A percentile compares a stretch with the other conserved stretches of the same genome.
These are phyloP conservation scores for Clonostachys byssicola DNA, from an alignment of 2,329 filamentous ascomycete species.

Conservation along the genomic window DNA sequence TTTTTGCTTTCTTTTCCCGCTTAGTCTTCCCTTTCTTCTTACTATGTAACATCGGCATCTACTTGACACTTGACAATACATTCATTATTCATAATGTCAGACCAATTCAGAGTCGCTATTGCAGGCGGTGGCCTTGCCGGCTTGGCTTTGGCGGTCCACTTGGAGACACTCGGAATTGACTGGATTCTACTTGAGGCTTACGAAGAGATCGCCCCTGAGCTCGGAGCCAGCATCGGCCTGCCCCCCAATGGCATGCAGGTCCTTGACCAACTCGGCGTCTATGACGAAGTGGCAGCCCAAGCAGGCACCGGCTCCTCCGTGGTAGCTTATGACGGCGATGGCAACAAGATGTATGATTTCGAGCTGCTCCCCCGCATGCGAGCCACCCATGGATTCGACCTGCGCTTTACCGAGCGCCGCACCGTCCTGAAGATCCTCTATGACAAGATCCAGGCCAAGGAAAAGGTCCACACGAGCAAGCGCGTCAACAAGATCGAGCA, in stretches of 20 bases:
- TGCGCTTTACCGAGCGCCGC: slow-evolving; percentile 26
- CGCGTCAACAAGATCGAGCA: slow-evolving; percentile 7
- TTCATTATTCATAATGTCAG: neutral
- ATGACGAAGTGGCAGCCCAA: neutral
- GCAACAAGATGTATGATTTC: neutral
- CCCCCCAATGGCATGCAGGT: slow-evolving; percentile 35
- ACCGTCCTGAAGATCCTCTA: slow-evolving; percentile 23
- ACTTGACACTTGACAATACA: too few species aligned
- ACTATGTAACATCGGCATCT: too few species aligned
- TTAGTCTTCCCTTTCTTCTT: too few species aligned
- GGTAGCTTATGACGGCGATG: neutral
- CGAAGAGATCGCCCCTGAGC: slow-evolving; percentile 30
- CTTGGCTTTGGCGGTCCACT: slow-evolving; percentile 41
- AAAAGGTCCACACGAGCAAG: slow-evolving; percentile 8
- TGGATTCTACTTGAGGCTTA: slow-evolving; percentile 43
- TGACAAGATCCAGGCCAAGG: slow-evolving; percentile 20
- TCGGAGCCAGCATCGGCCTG: slow-evolving; percentile 40
- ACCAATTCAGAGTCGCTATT: slow-evolving; percentile 9
- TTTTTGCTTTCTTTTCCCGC: too few species aligned
- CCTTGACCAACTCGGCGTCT: slow-evolving; percentile 33
- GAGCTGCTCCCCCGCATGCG: neutral
- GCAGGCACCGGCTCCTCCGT: neutral
- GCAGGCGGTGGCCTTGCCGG: slow-evolving; percentile 47
- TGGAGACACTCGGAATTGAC: slow-evolving; percentile 37
- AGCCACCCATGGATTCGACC: slow-evolving; percentile 16